Evolutionary conservation across 495 filamentous ascomycete genomes (phyloP).

Genomic region (Penicillium waksmanii): DNA sequence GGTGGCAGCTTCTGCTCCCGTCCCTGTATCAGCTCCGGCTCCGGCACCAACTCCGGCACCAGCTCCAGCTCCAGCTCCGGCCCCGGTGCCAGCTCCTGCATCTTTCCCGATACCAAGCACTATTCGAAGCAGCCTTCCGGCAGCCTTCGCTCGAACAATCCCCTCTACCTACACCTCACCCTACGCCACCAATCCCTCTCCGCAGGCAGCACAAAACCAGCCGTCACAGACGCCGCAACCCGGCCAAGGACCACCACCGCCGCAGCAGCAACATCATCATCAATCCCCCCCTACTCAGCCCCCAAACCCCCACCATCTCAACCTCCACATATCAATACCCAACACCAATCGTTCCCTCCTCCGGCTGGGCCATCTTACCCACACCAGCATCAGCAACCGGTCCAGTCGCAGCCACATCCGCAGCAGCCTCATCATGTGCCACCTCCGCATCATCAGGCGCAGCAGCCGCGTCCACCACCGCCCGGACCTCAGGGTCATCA

Average conservation of each 20-base stretch:
- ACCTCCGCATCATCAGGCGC: slow-evolving; percentile 16
- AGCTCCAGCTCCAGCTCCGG: slow-evolving; percentile 19
- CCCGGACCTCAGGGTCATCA: slow-evolving; percentile 36
- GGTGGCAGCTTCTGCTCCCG: slow-evolving; percentile 20
- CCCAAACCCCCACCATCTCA: slow-evolving; percentile 26
- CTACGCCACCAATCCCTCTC: slow-evolving; percentile 46
- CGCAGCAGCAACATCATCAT: slow-evolving; percentile 18
- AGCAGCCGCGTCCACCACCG: slow-evolving; percentile 38
- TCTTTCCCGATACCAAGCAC: slow-evolving; percentile 47
- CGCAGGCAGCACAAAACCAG: slow-evolving; percentile 34
- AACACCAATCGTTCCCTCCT: slow-evolving; percentile 28
- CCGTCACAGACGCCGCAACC: slow-evolving; percentile 38
- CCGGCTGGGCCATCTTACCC: slow-evolving; percentile 23
- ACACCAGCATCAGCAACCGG: slow-evolving; percentile 28
- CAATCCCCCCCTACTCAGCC: slow-evolving; percentile 30
- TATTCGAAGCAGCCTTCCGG: slow-evolving; percentile 48
- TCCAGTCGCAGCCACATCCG: slow-evolving; percentile 24
- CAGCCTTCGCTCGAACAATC: slow-evolving; percentile 45
- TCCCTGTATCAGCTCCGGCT: slow-evolving; percentile 17
- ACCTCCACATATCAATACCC: slow-evolving; percentile 25
- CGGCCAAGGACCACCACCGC: slow-evolving; percentile 24
- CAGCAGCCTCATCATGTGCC: slow-evolving; percentile 23
- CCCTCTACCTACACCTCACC: slow-evolving; percentile 48
- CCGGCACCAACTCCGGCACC: slow-evolving; percentile 16
- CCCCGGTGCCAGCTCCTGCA: slow-evolving; percentile 21